Conservation (phyloP, 2,329 filamentous ascomycete genomes). For the Calonectria leucothoes region DNA sequence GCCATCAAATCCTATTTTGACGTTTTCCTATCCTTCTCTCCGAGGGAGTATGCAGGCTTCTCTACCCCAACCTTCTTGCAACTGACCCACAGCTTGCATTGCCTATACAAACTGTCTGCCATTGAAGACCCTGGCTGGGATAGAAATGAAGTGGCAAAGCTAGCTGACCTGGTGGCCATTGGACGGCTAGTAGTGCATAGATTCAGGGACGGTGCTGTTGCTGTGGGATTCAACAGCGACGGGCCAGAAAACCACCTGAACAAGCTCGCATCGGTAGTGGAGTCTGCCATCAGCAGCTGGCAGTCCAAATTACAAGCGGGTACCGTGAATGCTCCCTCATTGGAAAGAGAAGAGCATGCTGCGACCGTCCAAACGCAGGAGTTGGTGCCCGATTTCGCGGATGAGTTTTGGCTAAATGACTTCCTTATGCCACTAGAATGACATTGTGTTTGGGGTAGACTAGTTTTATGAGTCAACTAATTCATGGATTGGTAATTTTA, state of each 20-base stretch:
- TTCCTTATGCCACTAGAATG: neutral
- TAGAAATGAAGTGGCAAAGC: neutral
- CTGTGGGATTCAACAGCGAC: neutral
- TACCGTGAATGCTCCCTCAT: neutral
- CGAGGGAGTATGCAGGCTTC: neutral
- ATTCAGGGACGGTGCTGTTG: neutral
- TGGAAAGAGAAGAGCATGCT: neutral
- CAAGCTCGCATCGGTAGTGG: neutral
- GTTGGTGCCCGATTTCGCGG: neutral
- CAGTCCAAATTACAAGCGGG: neutral
- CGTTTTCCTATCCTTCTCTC: neutral
- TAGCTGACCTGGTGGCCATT: neutral
- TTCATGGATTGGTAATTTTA: no score
- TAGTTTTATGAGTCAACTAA: no score
- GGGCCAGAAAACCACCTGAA: neutral
- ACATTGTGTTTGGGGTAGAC: no score
- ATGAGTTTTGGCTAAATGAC: neutral
- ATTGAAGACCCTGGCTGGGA: conserved; percentile 1
- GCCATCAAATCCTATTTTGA: neutral
- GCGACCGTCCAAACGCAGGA: neutral
- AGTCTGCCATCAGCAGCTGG: neutral
- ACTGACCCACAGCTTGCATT: neutral
- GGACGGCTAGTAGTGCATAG: neutral
- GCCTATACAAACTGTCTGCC: neutral
- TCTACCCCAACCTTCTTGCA: neutral